A percentile compares a stretch with the other conserved stretches of the same genome.
Evolutionary conservation across 148 eudicot genomes (phyloP).

Genomic region (Talinum fruticosum): DNA sequence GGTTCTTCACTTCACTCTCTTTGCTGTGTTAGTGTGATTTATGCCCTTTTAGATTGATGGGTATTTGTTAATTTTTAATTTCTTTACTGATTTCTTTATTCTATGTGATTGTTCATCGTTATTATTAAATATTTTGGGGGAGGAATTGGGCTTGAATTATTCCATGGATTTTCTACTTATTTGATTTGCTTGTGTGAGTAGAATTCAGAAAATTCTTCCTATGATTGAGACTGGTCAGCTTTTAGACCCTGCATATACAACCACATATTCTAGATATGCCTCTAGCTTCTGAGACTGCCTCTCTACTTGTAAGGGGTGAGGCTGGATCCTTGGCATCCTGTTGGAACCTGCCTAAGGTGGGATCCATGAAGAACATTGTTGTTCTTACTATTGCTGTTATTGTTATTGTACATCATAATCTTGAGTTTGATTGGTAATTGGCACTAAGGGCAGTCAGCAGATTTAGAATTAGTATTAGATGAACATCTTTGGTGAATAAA

Average conservation of each 20-base stretch:
- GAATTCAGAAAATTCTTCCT: background rate
- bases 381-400: background rate
- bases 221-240: background rate
- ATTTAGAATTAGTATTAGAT: background rate
- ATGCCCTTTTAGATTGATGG: background rate
- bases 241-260: background rate
- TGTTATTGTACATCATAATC: background rate
- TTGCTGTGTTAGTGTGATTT: background rate
- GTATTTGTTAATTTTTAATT: background rate
- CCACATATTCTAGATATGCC: background rate
- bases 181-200: slow-evolving; percentile 9
- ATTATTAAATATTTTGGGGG: background rate
- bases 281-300: background rate
- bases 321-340: no score
- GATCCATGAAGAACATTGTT: background rate
- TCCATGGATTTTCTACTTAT: background rate
- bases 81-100: slow-evolving; percentile 11
- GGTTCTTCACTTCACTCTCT: slow-evolving; percentile 26
- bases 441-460: background rate
- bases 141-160: background rate
- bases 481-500: background rate
- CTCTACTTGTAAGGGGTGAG: no score
- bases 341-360: background rate
- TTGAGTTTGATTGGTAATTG: no score
- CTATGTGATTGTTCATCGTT: slow-evolving; percentile 2